Base-by-base conservation (phyloP, 257 asterid species). In the Paraleonurus japonicus region DNA sequence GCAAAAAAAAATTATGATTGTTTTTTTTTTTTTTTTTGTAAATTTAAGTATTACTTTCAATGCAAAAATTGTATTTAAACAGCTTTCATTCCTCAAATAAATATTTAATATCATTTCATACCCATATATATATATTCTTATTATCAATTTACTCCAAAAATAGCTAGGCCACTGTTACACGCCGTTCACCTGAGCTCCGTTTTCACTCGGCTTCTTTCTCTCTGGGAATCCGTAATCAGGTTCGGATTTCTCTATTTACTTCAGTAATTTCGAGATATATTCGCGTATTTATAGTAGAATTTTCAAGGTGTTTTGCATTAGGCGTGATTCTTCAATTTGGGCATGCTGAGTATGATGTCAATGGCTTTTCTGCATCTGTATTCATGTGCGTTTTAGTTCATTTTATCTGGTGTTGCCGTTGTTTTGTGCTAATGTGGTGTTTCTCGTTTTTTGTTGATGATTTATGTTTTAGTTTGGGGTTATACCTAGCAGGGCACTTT, bases 141-240 rank as follows among this genome's bases (percentile, higher is more conserved):
- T 7, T 5, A 15, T 47, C 22, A 47, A n/a, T 47, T 47, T 47
- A n/a, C 27, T 19, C 13, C 50, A 43, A 43, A 2, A 43, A 35
- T 7, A 43, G 50, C 50, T 11, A 12, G 17, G 1, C 17, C 50
- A 2, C 17, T 4, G 4, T 13, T 37, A 7, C 16, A 11, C 17
- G 50, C 50, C n/a, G 1, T 43, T 50, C 19, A 27, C 50, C 54
- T 22, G 27, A 22, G 23, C 20, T 47, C 39, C 4, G 39, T 47
- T 47, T 19, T 23, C 70, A 24, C 39, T 16, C 53, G 11, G 37
- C 32, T 60, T 28, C 69, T 15, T 59, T 13, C 13, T 58, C 47
- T 70, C 76, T 32, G 30, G 32, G 32, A 53, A 64, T 53, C 67
- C 65, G 60, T 28, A 57, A 66, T 41, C 58, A 41, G 69, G 62